These are phyloP conservation scores for Suillus spraguei DNA, from an alignment of 768 basidiomycete genomes.

Conservation along the genomic window DNA sequence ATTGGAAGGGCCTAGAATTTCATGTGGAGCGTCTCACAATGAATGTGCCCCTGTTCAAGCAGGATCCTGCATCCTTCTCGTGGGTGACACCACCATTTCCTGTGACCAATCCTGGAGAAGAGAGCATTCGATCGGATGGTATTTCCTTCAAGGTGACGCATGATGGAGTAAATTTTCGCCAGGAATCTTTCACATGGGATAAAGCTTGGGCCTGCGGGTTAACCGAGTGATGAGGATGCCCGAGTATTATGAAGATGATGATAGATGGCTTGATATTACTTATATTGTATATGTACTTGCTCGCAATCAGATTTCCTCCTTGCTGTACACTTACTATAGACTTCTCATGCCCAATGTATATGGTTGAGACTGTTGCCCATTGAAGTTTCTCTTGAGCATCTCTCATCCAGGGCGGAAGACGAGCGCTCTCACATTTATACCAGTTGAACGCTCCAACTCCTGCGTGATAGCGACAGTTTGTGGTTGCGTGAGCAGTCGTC, in stretches of 20 bases:
- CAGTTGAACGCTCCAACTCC: too few relatives aligned
- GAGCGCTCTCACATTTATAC: too few relatives aligned
- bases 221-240: background rate
- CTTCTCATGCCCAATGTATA: too few relatives aligned
- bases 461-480: too few relatives aligned
- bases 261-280: background rate
- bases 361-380: background rate
- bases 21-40: background rate
- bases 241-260: background rate
- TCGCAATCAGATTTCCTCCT: background rate
- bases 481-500: too few relatives aligned
- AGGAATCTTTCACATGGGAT: background rate
- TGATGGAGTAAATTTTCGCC: background rate
- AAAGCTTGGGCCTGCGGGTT: background rate
- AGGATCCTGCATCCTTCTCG: background rate
- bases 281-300: background rate
- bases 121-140: background rate
- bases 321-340: background rate
- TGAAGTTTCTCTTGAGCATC: too few relatives aligned
- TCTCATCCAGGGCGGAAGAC: too few relatives aligned
- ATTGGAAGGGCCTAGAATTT: background rate
- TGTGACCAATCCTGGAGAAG: background rate
- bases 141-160: background rate
- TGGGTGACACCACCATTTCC: background rate
- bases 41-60: background rate